A percentile compares a stretch with the other conserved stretches of the same genome.
These are phyloP conservation scores for Penicillium sumatraense DNA, from an alignment of 2,329 filamentous ascomycete species.

Conservation along the genomic window DNA sequence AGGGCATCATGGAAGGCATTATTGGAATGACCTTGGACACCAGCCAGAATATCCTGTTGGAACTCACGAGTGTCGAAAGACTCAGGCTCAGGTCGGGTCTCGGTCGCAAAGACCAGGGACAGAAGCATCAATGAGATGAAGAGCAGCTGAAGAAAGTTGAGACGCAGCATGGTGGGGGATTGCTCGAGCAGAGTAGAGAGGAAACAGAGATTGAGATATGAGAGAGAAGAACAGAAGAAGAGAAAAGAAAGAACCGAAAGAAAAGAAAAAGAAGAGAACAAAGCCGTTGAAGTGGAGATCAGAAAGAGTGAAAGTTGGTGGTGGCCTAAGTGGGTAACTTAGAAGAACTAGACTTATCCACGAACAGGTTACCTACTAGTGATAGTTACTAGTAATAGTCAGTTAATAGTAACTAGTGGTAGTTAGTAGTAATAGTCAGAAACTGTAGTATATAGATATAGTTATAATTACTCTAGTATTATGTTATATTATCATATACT, in stretches of 20 bases:
- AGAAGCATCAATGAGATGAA: constrained; percentile 32
- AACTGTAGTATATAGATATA: too few species aligned
- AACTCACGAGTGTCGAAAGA: constrained; percentile 24
- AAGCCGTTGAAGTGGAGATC: neutral
- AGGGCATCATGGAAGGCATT: constrained; percentile 64
- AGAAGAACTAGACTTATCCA: neutral
- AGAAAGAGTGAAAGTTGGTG: neutral
- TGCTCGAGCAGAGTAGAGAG: neutral
- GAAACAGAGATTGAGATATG: neutral
- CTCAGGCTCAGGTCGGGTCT: too few species aligned
- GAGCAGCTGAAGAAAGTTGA: constrained; percentile 30
- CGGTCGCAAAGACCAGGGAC: constrained; percentile 30
- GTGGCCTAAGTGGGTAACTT: too few species aligned
- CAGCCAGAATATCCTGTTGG: constrained; percentile 61
- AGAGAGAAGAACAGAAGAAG: neutral
- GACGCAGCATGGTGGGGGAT: constrained; percentile 22
- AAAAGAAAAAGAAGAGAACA: neutral
- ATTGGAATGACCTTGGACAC: constrained; percentile 60
- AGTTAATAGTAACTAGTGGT: too few species aligned
- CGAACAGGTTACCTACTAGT: too few species aligned
- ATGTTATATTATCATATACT: too few species aligned
- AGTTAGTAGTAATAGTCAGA: too few species aligned
- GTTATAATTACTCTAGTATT: too few species aligned
- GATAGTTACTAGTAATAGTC: too few species aligned
- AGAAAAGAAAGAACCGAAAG: neutral